Evolutionary conservation across 768 basidiomycete genomes (phyloP), one percentile per base, ranked within the genome.

Genomic region (Mycena vitilis): DNA sequence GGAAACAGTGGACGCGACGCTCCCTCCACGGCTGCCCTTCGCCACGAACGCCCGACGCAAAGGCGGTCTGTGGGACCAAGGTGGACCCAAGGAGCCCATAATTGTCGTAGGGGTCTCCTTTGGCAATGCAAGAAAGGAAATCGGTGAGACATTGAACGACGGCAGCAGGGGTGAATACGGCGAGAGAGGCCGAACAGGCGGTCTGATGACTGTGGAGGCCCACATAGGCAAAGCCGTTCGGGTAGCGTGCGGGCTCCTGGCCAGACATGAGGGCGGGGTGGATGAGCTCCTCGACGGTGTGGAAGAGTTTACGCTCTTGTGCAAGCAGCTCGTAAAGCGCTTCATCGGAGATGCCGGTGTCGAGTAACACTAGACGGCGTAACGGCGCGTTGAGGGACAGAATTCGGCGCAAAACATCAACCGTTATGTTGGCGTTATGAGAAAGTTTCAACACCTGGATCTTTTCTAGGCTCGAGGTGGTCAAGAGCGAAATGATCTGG

Each of bases 381-480:
- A 83, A 61, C 18, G 48, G 58, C 5, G 77, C 75, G 16, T 66
- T 49, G 5, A 65, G 42, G 30, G 71, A 48, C 9, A 81, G 68
- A 30, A 80, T 57, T 10, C 55, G 36, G 16, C 63, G 69, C 37
- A 82, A 48, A 45, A 48, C 73, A 12, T 75, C 73, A 34, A 72
- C 54, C 11, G 73, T 73, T 36, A 81, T 56, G 62, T 53, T 44
- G 25, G 72, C 34, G 64, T 78, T 81, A 48, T 64, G 64, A 10
- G 80, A 78, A 30, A 81, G 66, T 53, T 78, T 71, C 34, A 82
- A 56, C 23, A 58, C 22, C 20, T 69, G 47, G 20, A 79, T 34
- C 15, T 59, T 63, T 2, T 59, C 56, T 6, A 66, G 25, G 16
- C 55, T 57, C 25, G 64, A 55, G 12, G 59, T 22, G n/a, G 45